These are phyloP conservation scores for Plantago elongata DNA, from an alignment of 257 asterid species.

Conservation along the genomic window DNA sequence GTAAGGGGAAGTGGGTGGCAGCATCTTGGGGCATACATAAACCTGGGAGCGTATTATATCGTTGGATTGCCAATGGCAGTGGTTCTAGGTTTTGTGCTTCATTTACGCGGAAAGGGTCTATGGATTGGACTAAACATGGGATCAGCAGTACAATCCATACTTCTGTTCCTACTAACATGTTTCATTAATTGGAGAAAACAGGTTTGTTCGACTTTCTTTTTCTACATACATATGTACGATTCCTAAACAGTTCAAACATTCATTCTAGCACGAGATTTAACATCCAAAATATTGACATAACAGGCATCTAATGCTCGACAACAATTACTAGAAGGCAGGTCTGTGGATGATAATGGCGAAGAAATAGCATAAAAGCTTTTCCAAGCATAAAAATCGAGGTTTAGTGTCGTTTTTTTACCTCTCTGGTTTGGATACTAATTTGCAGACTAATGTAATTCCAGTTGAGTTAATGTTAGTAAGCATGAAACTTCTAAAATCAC, in stretches of 20 bases:
- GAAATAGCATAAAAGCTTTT: not conserved
- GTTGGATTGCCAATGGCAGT: not conserved
- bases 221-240: not conserved
- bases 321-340: constrained; percentile 8
- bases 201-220: constrained; percentile 21
- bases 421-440: not conserved
- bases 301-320: constrained; percentile 35
- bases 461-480: no score
- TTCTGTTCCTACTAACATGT: not conserved
- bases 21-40: not conserved
- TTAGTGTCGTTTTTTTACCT: not conserved
- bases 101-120: not conserved
- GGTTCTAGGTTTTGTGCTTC: not conserved
- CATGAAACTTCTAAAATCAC: no score
- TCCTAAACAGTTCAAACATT: not conserved
- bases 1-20: not conserved
- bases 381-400: no score
- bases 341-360: constrained; percentile 11
- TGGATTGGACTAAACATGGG: not conserved
- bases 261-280: not conserved
- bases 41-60: not conserved
- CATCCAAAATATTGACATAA: not conserved
- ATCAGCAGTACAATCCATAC: not conserved
- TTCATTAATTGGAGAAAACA: constrained; percentile 24
- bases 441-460: no score